phyloP scores from a whole-genome alignment of 2,329 filamentous ascomycete species.

The Pseudocercospora cruenta region DNA sequence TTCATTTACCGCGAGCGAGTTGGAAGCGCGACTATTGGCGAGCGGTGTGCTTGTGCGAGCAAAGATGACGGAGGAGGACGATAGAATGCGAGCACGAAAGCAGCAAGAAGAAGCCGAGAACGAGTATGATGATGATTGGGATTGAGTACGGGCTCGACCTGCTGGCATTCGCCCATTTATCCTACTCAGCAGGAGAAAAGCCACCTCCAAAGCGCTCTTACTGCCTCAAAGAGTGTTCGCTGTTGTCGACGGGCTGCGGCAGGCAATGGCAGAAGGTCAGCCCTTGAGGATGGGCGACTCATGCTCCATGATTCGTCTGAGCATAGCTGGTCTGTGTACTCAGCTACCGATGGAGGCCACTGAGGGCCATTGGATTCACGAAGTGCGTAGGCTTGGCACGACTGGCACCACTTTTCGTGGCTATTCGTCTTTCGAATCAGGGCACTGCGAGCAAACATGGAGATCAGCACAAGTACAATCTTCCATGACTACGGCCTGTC shows the following conservation, averaged over 20 bases:
- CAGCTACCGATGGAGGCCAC: neutral
- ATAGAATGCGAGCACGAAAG: slow-evolving; percentile 38
- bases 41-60: slow-evolving; percentile 56
- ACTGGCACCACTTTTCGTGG: neutral
- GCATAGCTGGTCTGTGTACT: neutral
- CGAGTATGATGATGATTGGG: slow-evolving; percentile 58
- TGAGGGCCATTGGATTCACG: neutral
- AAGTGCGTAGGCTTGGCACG: neutral
- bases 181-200: neutral
- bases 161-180: no score
- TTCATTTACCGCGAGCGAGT: slow-evolving; percentile 57
- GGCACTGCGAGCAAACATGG: neutral
- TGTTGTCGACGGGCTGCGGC: neutral
- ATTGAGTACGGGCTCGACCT: slow-evolving; percentile 34
- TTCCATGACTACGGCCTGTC: neutral
- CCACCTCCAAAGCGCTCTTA: neutral
- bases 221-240: neutral
- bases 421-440: neutral
- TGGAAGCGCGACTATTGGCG: slow-evolving; percentile 57
- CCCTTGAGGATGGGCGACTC: neutral
- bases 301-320: neutral
- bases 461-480: neutral
- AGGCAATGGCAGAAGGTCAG: neutral
- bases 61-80: slow-evolving; percentile 55
- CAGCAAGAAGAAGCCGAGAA: slow-evolving; percentile 38